Evolutionary conservation across 148 eudicot genomes (phyloP).

Genomic region (Heliamphora exappendiculata): DNA sequence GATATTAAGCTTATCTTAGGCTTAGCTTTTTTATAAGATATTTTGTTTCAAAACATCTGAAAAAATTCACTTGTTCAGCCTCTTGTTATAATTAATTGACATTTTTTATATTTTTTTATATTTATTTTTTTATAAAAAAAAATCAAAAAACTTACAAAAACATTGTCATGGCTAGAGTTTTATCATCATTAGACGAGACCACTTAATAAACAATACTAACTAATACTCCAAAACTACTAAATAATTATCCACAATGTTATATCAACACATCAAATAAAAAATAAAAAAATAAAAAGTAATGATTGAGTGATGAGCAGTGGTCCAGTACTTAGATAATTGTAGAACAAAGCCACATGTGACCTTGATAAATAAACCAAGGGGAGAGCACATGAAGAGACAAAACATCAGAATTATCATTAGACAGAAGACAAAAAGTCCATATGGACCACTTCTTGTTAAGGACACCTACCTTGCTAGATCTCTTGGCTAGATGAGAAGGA

Average conservation of each 20-base stretch:
- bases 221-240: too few relatives aligned
- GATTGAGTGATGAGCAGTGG: not conserved
- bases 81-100: too few relatives aligned
- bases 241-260: not conserved
- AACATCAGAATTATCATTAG: not conserved
- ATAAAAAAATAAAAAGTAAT: not conserved
- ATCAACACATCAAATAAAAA: too few relatives aligned
- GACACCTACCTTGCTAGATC: too few relatives aligned
- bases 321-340: not conserved
- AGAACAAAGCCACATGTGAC: not conserved
- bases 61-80: too few relatives aligned
- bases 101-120: too few relatives aligned
- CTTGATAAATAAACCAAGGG: not conserved
- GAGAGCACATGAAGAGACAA: not conserved
- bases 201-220: too few relatives aligned
- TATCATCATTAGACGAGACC: too few relatives aligned
- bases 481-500: not conserved
- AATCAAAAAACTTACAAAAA: not conserved
- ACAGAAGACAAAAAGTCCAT: not conserved
- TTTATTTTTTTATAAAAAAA: not conserved
- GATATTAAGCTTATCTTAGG: too few relatives aligned
- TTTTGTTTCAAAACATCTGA: too few relatives aligned
- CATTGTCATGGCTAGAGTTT: too few relatives aligned
- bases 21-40: too few relatives aligned
- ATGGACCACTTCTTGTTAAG: conserved; percentile 10